Conservation (phyloP, 768 basidiomycete species). For the Boletus patriciae region DNA sequence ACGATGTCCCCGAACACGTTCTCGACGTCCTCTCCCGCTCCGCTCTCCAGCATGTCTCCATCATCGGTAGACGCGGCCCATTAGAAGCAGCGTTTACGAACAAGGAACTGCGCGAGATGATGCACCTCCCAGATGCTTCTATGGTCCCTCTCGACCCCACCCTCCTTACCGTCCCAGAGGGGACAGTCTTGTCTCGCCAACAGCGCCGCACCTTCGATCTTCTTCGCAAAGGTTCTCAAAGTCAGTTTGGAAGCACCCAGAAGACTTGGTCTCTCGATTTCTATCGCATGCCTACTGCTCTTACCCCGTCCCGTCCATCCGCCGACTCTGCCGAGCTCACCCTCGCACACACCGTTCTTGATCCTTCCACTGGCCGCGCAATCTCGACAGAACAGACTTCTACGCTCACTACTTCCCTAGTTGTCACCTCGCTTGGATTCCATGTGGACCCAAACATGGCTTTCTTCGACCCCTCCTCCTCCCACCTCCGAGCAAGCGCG, state of each 20-base stretch:
- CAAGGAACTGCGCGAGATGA: slow-evolving; percentile 91
- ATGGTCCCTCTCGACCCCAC: slow-evolving; percentile 61
- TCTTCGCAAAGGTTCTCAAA: slow-evolving; percentile 61
- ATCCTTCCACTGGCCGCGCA: slow-evolving; percentile 46
- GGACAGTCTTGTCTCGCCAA: slow-evolving; percentile 50
- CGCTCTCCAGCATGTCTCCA: slow-evolving; percentile 71
- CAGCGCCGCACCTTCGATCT: slow-evolving; percentile 68
- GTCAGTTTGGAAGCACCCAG: slow-evolving; percentile 44
- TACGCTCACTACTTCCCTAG: slow-evolving; percentile 63
- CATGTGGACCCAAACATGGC: slow-evolving; percentile 58
- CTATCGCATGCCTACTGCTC: slow-evolving; percentile 65
- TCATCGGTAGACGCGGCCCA: slow-evolving; percentile 84
- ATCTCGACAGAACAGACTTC: slow-evolving; percentile 57
- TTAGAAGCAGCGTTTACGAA: slow-evolving; percentile 87
- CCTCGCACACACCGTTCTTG: slow-evolving; percentile 61
- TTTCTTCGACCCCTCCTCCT: slow-evolving; percentile 58
- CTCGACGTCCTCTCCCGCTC: slow-evolving; percentile 65
- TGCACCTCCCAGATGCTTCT: slow-evolving; percentile 56
- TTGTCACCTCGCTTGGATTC: slow-evolving; percentile 89
- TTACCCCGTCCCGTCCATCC: slow-evolving; percentile 31
- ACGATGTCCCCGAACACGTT: slow-evolving; percentile 78
- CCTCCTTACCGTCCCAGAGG: slow-evolving; percentile 41
- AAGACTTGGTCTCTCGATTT: slow-evolving; percentile 85
- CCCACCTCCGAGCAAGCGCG: slow-evolving; percentile 54
- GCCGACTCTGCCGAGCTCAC: slow-evolving; percentile 43